Evolutionary conservation across 1,139 yeast species (phyloP).

Genomic region (Candida dubliniensis): DNA sequence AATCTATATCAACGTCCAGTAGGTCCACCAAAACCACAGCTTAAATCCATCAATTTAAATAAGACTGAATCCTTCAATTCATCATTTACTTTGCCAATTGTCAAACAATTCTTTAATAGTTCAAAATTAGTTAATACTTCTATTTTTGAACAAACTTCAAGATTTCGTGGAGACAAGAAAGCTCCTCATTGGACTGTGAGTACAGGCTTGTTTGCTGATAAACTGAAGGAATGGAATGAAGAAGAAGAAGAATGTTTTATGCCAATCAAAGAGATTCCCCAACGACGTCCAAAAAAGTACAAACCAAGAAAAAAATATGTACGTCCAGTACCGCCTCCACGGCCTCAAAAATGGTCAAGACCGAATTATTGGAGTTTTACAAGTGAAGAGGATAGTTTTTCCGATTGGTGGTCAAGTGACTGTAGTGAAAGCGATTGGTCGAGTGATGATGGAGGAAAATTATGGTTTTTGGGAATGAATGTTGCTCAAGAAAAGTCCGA

Average conservation of each 20-base stretch:
- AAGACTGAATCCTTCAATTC: not conserved
- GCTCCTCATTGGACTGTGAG: conserved; percentile 12
- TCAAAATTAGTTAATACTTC: conserved; percentile 1
- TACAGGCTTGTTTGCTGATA: conserved; percentile 12
- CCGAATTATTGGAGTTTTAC: conserved; percentile 4
- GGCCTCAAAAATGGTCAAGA: not conserved
- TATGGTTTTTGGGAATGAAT: conserved; percentile 11
- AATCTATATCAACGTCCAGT: conserved; percentile 1
- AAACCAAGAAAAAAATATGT: not conserved
- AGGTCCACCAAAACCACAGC: not conserved
- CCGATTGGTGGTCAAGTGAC: conserved; percentile 1
- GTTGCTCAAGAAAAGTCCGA: not conserved
- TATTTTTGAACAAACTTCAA: conserved; percentile 1
- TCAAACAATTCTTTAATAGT: conserved; percentile 1
- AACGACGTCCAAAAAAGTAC: conserved; percentile 2
- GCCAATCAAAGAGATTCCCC: conserved; percentile 4
- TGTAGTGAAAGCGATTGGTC: conserved; percentile 1
- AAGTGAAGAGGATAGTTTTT: conserved; percentile 3
- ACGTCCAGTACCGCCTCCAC: not conserved
- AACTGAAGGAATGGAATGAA: conserved; percentile 5
- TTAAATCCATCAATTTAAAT: not conserved
- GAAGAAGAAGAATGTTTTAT: conserved; percentile 1
- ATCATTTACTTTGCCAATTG: not conserved
- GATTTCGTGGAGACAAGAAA: not conserved
- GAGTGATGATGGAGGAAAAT: conserved; percentile 4